A percentile compares a stretch with the other conserved stretches of the same genome.
phyloP scores from a whole-genome alignment of 805 yeast species.

The Pichia nanzhaoensis region DNA sequence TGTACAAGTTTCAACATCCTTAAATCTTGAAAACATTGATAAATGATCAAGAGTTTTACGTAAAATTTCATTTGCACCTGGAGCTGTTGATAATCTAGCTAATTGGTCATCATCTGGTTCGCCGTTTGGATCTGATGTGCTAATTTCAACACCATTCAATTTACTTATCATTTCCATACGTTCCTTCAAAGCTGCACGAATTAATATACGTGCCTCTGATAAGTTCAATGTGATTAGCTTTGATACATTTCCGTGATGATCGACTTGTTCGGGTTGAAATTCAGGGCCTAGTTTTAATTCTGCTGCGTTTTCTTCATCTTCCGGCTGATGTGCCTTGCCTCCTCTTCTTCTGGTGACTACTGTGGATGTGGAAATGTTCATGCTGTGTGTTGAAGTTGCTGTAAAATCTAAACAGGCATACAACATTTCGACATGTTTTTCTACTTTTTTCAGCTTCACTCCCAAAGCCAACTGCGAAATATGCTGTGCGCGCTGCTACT shows the following conservation, averaged over 20 bases:
- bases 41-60: conserved; percentile 88
- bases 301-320: conserved; percentile 91
- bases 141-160: conserved; percentile 30
- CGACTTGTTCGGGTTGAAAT: conserved; percentile 72
- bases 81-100: conserved; percentile 49
- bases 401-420: background rate
- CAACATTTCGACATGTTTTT: too few relatives aligned
- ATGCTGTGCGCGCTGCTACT: too few relatives aligned
- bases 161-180: conserved; percentile 47
- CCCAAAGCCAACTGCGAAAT: too few relatives aligned
- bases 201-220: conserved; percentile 83
- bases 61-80: conserved; percentile 79
- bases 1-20: conserved; percentile 85
- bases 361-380: conserved; percentile 89
- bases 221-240: conserved; percentile 79
- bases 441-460: too few relatives aligned
- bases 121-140: conserved; percentile 20
- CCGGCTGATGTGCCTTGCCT: conserved; percentile 50
- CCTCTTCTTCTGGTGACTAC: conserved; percentile 78
- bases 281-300: conserved; percentile 86
- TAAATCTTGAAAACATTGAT: conserved; percentile 79
- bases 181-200: conserved; percentile 83
- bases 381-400: conserved; percentile 42
- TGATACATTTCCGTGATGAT: conserved; percentile 72
- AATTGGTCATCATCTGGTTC: conserved; percentile 43